phyloP scores from a whole-genome alignment of 495 filamentous ascomycete genomes.

The Neurospora discreta region DNA sequence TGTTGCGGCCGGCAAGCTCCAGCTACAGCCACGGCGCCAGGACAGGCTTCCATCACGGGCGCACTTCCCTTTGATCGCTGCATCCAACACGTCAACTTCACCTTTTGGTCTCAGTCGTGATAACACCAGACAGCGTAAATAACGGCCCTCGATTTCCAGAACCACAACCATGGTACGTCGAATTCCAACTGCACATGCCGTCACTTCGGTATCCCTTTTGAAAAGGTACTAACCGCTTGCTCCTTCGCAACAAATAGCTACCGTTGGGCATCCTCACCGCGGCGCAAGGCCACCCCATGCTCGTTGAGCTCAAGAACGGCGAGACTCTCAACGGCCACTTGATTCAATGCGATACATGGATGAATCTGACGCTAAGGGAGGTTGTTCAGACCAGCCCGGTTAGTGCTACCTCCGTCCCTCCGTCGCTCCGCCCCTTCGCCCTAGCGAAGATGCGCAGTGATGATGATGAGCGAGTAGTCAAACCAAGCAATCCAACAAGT shows the following conservation, averaged over 20 bases:
- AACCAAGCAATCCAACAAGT: not conserved
- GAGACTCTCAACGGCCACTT: conserved; percentile 95
- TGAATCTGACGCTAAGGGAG: conserved; percentile 95
- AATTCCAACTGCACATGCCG: too few species aligned
- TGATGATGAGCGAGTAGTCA: not conserved
- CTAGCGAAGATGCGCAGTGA: not conserved
- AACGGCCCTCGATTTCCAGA: not conserved
- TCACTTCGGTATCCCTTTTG: not conserved
- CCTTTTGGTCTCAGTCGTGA: not conserved
- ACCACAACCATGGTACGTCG: not conserved
- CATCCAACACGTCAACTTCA: not conserved
- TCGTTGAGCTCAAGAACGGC: conserved; percentile 97
- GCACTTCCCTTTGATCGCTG: not conserved
- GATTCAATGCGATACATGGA: conserved; percentile 96
- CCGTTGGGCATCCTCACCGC: conserved; percentile 88
- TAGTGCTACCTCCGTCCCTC: conserved; percentile 4
- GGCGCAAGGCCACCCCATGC: conserved; percentile 96
- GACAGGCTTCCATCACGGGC: not conserved
- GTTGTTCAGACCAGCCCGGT: conserved; percentile 92
- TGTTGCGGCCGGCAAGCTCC: not conserved
- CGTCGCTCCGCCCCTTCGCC: not conserved
- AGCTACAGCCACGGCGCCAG: not conserved
- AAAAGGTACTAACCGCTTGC: not conserved
- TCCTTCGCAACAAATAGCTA: conserved; percentile 40
- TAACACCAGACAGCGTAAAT: not conserved